These are phyloP conservation scores for Niebla homalea DNA, from an alignment of 495 filamentous ascomycete species.

Conservation along the genomic window DNA sequence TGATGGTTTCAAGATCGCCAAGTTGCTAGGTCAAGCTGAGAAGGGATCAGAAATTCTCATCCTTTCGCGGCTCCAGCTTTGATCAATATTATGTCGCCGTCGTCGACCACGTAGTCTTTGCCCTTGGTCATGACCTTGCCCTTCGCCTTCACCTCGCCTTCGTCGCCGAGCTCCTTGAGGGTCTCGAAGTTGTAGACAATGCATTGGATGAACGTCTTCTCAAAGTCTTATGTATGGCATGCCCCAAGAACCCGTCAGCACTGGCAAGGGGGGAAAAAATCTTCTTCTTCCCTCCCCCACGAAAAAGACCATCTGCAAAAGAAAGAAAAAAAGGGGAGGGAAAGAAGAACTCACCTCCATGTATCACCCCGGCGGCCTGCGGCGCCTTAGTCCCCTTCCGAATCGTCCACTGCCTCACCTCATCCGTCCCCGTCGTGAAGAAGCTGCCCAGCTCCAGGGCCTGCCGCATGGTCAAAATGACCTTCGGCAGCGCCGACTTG, in stretches of 20 bases:
- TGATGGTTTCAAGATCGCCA: no score
- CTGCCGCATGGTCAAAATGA: constrained; percentile 88
- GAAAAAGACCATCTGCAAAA: no score
- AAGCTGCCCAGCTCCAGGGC: constrained; percentile 82
- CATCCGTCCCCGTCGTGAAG: constrained; percentile 94
- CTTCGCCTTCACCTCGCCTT: constrained; percentile 74
- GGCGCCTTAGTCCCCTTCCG: constrained; percentile 93
- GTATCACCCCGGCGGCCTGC: constrained; percentile 93
- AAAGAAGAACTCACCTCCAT: constrained; percentile 37
- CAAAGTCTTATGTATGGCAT: constrained; percentile 51
- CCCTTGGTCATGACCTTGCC: constrained; percentile 98
- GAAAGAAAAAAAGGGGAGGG: background rate
- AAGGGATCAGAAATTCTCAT: no score
- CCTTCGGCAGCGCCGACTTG: constrained; percentile 83
- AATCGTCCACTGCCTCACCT: constrained; percentile 98
- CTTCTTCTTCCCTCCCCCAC: no score
- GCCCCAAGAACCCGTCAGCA: no score
- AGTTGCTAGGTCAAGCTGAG: no score
- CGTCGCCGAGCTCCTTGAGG: constrained; percentile 57
- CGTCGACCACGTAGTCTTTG: constrained; percentile 84
- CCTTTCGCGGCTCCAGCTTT: constrained; percentile 90
- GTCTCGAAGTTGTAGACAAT: constrained; percentile 68
- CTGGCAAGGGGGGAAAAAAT: no score
- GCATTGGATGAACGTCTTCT: constrained; percentile 99
- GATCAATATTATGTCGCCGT: constrained; percentile 59